Percentiles rank a stretch among this genome's conserved stretches.
These are phyloP conservation scores for Chlamydomonas reinhardtii DNA, from an alignment of 163 green algal genomes.

Conservation along the genomic window DNA sequence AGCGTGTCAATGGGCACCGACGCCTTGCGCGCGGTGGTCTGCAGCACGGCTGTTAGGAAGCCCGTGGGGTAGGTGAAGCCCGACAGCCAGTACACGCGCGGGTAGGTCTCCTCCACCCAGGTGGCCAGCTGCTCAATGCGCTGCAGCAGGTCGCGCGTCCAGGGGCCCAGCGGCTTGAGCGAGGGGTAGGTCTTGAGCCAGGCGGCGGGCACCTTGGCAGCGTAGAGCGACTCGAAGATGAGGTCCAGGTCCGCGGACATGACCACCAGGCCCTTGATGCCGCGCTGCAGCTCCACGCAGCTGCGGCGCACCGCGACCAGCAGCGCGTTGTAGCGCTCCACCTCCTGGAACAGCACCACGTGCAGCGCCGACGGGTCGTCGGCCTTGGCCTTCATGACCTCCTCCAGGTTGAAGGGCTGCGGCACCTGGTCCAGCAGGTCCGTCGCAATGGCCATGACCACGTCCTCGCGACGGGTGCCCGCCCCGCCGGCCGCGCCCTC, in stretches of 20 bases:
- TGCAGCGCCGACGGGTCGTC: constrained; percentile 85
- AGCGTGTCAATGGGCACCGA: constrained; percentile 88
- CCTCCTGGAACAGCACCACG: constrained; percentile 89
- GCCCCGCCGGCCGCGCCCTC: constrained; percentile 45
- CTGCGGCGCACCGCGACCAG: constrained; percentile 68
- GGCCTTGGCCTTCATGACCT: constrained; percentile 82
- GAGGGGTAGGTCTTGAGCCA: constrained; percentile 89
- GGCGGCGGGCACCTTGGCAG: constrained; percentile 69
- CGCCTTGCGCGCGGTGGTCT: constrained; percentile 83
- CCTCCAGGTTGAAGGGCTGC: constrained; percentile 77
- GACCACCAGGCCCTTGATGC: constrained; percentile 89
- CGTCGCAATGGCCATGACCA: constrained; percentile 72
- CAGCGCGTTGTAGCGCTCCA: constrained; percentile 84
- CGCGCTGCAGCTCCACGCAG: constrained; percentile 78
- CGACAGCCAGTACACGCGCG: constrained; percentile 87
- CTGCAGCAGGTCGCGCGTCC: constrained; percentile 85
- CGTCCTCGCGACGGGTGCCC: constrained; percentile 65
- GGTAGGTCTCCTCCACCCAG: constrained; percentile 83
- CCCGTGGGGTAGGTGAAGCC: constrained; percentile 90
- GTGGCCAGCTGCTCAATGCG: constrained; percentile 81
- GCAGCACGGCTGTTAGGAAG: constrained; percentile 81
- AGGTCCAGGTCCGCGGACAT: constrained; percentile 88
- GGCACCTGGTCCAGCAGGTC: constrained; percentile 77
- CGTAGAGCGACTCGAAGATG: constrained; percentile 82
- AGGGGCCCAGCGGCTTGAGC: constrained; percentile 86